Percentiles rank a stretch among this genome's conserved stretches.
Evolutionary conservation across 2,329 filamentous ascomycete genomes (phyloP).

Genomic region (Biscogniauxia sp.): DNA sequence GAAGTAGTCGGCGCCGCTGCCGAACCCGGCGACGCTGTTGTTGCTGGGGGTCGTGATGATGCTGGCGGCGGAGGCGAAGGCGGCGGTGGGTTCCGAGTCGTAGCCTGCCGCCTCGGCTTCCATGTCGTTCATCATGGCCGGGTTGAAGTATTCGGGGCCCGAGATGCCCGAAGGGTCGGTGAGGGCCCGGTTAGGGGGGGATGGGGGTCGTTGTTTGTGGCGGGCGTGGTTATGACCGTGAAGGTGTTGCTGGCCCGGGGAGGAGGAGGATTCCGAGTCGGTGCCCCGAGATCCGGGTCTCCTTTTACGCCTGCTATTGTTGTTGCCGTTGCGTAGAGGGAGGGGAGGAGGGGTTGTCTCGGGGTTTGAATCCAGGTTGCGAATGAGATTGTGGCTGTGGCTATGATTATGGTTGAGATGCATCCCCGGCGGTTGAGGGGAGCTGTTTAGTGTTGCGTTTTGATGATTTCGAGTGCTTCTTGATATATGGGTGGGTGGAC

Average conservation of each 20-base stretch:
- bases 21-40: too few species aligned
- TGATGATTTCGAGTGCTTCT: neutral
- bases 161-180: constrained; percentile 19
- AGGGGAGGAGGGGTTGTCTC: constrained; percentile 5
- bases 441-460: constrained; percentile 1
- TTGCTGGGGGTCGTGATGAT: constrained; percentile 17
- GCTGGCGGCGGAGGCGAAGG: constrained; percentile 15
- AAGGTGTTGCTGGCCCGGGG: neutral
- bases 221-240: neutral
- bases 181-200: constrained; percentile 20
- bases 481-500: constrained; percentile 9
- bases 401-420: neutral
- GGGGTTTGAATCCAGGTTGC: constrained; percentile 15
- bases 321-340: neutral
- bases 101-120: constrained; percentile 26
- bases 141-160: constrained; percentile 15
- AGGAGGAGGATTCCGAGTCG: constrained; percentile 4
- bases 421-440: neutral
- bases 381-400: neutral
- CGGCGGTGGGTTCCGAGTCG: constrained; percentile 32
- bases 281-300: constrained; percentile 7
- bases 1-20: constrained; percentile 23
- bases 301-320: constrained; percentile 2
- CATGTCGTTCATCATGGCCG: constrained; percentile 10
- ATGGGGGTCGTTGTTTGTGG: constrained; percentile 10